phyloP scores from a whole-genome alignment of 257 asterid genomes.

The Capsicum pubescens region DNA sequence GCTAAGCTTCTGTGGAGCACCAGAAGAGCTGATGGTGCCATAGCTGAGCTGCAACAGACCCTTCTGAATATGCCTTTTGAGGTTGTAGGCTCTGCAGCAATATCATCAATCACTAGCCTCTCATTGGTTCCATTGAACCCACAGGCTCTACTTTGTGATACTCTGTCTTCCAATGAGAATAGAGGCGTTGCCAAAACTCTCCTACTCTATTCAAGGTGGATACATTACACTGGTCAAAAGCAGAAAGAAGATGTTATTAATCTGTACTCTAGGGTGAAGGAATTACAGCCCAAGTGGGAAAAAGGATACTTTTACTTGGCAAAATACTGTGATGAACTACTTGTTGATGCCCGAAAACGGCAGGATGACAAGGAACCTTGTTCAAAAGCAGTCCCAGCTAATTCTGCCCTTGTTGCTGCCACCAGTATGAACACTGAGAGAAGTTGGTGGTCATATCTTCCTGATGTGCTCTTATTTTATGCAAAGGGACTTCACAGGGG shows the following conservation, averaged over 20 bases:
- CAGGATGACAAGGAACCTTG: slow-evolving; percentile 78
- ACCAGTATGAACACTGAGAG: slow-evolving; percentile 60
- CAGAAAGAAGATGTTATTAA: slow-evolving; percentile 92
- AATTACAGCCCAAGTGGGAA: slow-evolving; percentile 96
- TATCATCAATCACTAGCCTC: slow-evolving; percentile 87
- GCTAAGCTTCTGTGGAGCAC: slow-evolving; percentile 99
- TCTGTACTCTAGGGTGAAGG: slow-evolving; percentile 89
- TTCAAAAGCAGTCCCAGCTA: slow-evolving; percentile 55
- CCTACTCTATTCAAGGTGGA: slow-evolving; percentile 93
- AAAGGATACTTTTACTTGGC: slow-evolving; percentile 95
- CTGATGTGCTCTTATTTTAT: slow-evolving; percentile 84
- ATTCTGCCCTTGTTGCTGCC: slow-evolving; percentile 52
- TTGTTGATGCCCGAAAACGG: slow-evolving; percentile 92
- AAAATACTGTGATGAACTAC: slow-evolving; percentile 92
- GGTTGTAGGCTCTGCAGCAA: slow-evolving; percentile 80
- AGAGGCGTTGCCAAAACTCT: slow-evolving; percentile 85
- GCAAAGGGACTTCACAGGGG: slow-evolving; percentile 97
- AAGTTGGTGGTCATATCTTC: slow-evolving; percentile 87
- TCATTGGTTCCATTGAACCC: slow-evolving; percentile 83
- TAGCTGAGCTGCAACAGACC: slow-evolving; percentile 95
- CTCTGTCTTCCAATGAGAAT: slow-evolving; percentile 61
- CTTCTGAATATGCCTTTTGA: slow-evolving; percentile 89
- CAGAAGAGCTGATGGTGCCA: slow-evolving; percentile 91
- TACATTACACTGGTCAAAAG: slow-evolving; percentile 94
- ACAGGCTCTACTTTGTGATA: slow-evolving; percentile 63